These are phyloP conservation scores for Saussurea involucrata DNA, from an alignment of 129 eudicot species.

Conservation along the genomic window DNA sequence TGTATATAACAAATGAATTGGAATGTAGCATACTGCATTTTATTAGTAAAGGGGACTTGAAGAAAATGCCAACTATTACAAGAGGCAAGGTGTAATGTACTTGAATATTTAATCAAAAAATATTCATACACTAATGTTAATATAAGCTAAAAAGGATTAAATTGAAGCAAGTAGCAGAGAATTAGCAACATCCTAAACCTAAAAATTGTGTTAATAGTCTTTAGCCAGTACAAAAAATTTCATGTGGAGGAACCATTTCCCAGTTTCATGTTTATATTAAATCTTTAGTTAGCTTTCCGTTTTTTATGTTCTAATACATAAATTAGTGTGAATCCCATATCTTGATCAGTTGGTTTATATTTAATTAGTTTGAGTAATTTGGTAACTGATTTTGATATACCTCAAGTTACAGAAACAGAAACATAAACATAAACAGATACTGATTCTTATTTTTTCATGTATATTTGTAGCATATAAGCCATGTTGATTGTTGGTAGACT, in stretches of 20 bases:
- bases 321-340: neutral
- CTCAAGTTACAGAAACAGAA: no score
- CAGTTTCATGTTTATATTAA: neutral
- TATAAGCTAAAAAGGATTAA: neutral
- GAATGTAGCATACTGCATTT: neutral
- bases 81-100: neutral
- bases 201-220: neutral
- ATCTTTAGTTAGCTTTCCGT: neutral
- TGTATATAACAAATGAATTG: neutral
- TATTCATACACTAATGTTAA: neutral
- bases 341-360: no score
- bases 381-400: no score
- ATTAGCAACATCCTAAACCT: neutral
- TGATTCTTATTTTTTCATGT: neutral
- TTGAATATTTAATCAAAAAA: neutral
- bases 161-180: neutral
- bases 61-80: neutral
- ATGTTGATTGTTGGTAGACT: slow-evolving; percentile 7
- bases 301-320: neutral
- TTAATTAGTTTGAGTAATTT: no score
- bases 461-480: neutral
- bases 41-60: neutral
- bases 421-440: neutral
- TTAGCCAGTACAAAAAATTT: neutral
- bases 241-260: neutral